Evolutionary conservation across 129 eudicot genomes (phyloP).

Genomic region (Flaveria trinervia): DNA sequence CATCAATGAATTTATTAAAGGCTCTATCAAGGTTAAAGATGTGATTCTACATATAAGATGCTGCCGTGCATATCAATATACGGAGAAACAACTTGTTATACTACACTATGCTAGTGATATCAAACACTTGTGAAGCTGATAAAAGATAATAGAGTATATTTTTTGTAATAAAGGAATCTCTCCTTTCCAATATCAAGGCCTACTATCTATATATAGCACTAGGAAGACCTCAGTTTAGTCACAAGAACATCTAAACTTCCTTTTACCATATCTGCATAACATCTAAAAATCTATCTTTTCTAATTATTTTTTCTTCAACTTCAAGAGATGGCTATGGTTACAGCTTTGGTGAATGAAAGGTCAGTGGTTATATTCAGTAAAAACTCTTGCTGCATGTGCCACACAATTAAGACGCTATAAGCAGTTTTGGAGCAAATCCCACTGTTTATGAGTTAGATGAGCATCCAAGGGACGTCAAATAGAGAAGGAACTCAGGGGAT

Average conservation of each 20-base stretch:
- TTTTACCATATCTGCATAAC: not conserved
- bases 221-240: constrained; percentile 33
- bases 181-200: constrained; percentile 19
- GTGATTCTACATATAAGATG: constrained; percentile 26
- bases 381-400: constrained; percentile 64
- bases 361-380: constrained; percentile 73
- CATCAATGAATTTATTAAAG: constrained; percentile 18
- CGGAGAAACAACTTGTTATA: constrained; percentile 37
- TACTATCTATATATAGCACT: constrained; percentile 37
- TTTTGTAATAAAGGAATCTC: constrained; percentile 18
- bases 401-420: constrained; percentile 60
- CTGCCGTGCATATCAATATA: constrained; percentile 31
- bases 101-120: constrained; percentile 5
- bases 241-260: constrained; percentile 21
- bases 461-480: constrained; percentile 51
- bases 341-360: constrained; percentile 42
- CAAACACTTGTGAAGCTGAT: constrained; percentile 19
- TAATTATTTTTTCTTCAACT: not conserved
- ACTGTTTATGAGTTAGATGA: constrained; percentile 70
- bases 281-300: not conserved
- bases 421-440: constrained; percentile 74
- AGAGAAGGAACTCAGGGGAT: constrained; percentile 52
- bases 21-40: constrained; percentile 28
- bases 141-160: constrained; percentile 7
- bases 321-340: constrained; percentile 46